phyloP scores from a whole-genome alignment of 768 basidiomycete genomes.

The Mycena maculata region DNA sequence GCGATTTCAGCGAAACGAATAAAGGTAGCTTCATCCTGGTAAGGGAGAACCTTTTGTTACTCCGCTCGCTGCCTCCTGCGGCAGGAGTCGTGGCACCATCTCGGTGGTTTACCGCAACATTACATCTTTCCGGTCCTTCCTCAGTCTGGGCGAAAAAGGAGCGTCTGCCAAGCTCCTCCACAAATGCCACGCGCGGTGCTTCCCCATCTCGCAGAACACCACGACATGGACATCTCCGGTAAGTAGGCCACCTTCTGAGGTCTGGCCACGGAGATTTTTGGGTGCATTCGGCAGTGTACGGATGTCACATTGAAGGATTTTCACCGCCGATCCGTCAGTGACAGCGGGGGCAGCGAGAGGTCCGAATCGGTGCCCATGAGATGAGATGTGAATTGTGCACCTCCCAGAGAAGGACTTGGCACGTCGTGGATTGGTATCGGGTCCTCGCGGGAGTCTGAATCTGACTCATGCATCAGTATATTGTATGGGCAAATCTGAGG shows the following conservation, averaged over 20 bases:
- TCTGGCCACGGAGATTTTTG: background rate
- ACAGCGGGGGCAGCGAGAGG: background rate
- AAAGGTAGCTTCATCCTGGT: too few species aligned
- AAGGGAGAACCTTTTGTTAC: too few species aligned
- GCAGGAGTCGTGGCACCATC: conserved; percentile 2
- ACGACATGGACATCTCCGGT: background rate
- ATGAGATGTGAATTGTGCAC: conserved; percentile 3
- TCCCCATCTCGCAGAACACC: conserved; percentile 26
- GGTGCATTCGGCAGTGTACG: conserved; percentile 15
- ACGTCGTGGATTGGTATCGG: too few species aligned
- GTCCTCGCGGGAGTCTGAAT: too few species aligned
- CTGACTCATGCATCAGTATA: too few species aligned
- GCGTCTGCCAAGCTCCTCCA: conserved; percentile 10
- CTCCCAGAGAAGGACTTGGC: too few species aligned
- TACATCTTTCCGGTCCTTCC: background rate
- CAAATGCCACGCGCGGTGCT: conserved; percentile 15
- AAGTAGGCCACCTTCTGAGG: background rate
- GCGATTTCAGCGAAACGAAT: too few species aligned
- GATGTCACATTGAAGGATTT: conserved; percentile 12
- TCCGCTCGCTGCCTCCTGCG: background rate
- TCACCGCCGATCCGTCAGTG: too few species aligned
- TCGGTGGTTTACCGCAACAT: background rate
- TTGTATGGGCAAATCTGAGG: too few species aligned
- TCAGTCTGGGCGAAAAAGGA: background rate
- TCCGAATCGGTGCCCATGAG: conserved; percentile 11